Base-by-base conservation (phyloP, 2,329 filamentous ascomycete genomes). In the Aspergillus proliferans region DNA sequence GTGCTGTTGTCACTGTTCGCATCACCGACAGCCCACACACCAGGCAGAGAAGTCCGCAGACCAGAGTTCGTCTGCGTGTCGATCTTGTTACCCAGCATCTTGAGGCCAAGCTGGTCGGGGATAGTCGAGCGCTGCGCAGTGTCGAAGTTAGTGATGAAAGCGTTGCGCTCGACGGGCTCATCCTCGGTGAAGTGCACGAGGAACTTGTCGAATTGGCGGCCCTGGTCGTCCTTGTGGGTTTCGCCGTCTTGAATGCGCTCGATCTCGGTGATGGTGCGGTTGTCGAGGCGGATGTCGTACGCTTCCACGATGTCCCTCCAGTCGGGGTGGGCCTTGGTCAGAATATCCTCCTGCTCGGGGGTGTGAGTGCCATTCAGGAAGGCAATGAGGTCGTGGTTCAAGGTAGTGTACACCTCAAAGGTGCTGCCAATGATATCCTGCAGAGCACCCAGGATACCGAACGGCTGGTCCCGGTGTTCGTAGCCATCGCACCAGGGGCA, bases 401-500 rank as follows among this genome's bases (percentile, higher is more conserved):
- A 65, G 0, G 78, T 82, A 0, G 78, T 81, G 14, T 73, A 59
- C 8, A 82, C 71, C 58, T 84, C 79, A 12, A 76, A 67, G 0
- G 79, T 73, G 5, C 72, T 62, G 3, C 66, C 65, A 0, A 78
- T 65, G 0, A 78, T 66, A 24, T 76, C 67, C 1, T 68, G 56
- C 0, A 83, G 61, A 1, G 67, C 53, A 1, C 71, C 75, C 0
- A 85, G 60, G 30, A 84, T 69, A 1, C 81, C 80, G 1, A 84
- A 70, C 0, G 73, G 50, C 52, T 83, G 80, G 58, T 83, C 79
- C 0, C 75, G 76, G 60, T 84, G 80, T 64, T 84, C 81, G 53
- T 77, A 72, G 10, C 81, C 81, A 58, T 84, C 81, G 53, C 81
- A 84, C 81, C 81, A 84, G 0, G 80, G 80, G 47, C 81, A 84